Evolutionary conservation across 495 filamentous ascomycete species (phyloP), one percentile per base, ranked within the genome.

Genomic region (Letharia lupina): DNA sequence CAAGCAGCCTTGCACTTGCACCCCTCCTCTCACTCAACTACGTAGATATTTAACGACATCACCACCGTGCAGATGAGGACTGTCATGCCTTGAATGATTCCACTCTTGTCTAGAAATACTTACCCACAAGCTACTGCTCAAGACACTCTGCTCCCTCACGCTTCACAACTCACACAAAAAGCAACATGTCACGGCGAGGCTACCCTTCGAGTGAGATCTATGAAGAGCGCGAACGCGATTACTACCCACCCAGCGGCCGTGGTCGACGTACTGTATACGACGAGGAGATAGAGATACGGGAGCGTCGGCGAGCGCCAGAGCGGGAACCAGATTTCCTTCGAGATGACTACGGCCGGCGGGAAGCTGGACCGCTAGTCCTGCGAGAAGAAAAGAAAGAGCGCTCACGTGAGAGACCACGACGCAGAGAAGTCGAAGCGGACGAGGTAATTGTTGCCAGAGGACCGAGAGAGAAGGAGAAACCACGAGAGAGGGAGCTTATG

Each of bases 311-410:
- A 35, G 76, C 73, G 37, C 69, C 72, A 18, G 74, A 73, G 33
- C 75, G 74, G 18, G 71, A 75, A n/a, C 82, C 81, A 42, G 82
- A 83, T 15, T 85, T 85, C 69, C 70, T 85, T 18, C 76, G 78
- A 61, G 81, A 84, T 15, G 83, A 84, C 66, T 83, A 83, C 66
- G 78, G 77, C 42, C 71, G 72, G n/a, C 60, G 61, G 45, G 71
- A 71, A 57, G 73, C 76, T 41, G 82, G 80, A 23, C 73, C 73
- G 12, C 66, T 84, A 64, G 82, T 84, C 5, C 31, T 83, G 15
- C 66, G 79, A 48, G 76, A 78, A 61, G 73, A 76, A 13, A 70
- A 52, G 39, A 50, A 65, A 47, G 68, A 70, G 31, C 48, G 41
- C 15, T 70, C 68, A 4, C 23, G 69, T n/a, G 69, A 70, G 52